Base-by-base conservation (phyloP, 306 rosid genomes). In the Hippophae tibetana region DNA sequence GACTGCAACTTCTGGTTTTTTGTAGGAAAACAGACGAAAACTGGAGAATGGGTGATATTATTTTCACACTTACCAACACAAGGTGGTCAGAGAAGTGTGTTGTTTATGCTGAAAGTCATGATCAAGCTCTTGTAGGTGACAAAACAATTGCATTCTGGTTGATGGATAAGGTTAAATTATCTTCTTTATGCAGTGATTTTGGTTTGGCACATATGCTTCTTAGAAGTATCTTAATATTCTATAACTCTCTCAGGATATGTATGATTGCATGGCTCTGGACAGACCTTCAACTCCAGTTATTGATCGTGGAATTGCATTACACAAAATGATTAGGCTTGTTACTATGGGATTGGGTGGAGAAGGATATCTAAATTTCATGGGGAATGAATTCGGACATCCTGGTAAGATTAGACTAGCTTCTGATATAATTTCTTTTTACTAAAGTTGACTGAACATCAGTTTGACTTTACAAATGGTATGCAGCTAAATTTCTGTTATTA, bases 351-450 rank as follows among this genome's bases (percentile, higher is more conserved):
- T 93, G 47, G 99, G 97, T 60, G 99, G 99, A 65, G 95, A 93
- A 84, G 99, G 95, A 58, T 93, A 93, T 73, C 71, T 93, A 69
- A 93, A 93, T 77, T 93, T 93, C 74, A 93, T 89, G 99, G 99
- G 99, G 73, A 93, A 93, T 82, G 99, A 93, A 78, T 93, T 93
- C 45, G 99, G 99, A 52, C 99, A 93, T 77, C 99, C 99, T 52
- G 99, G 99, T 89, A 79, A 75, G 76, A 56, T 42, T 65, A 60
- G 55, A 8, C 49, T 59, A 47, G 48, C n/a, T 42, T 10, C 51
- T 68, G 55, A n/a, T 45, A 13, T 41, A 27, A 14, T 60, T 45
- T 49, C 47, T 49, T 44, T 46, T 76, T 54, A 56, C 54, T 59
- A 8, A 42, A 42, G 52, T 68, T 42, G 56, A 69, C 65, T 71